These are phyloP conservation scores for Gonium pectorale DNA, from an alignment of 139 green algal species.

Conservation along the genomic window DNA sequence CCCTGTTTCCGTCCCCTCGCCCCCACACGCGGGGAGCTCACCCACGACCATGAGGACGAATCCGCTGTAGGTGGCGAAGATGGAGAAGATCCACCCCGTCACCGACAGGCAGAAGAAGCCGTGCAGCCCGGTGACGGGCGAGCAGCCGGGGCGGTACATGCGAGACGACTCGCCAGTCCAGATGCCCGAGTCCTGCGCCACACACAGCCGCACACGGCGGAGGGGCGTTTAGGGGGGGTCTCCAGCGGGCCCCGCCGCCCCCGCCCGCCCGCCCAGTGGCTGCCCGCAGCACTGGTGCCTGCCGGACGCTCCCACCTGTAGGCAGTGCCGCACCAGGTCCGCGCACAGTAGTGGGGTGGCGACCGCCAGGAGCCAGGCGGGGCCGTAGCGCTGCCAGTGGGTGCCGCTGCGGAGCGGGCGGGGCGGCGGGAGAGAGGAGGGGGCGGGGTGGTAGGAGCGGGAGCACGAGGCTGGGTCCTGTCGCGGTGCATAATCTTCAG, in stretches of 20 bases:
- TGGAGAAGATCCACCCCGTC: slow-evolving; percentile 68
- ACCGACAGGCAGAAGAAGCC: slow-evolving; percentile 63
- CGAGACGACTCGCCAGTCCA: slow-evolving; percentile 55
- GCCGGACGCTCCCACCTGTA: too few relatives aligned
- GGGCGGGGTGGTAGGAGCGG: neutral
- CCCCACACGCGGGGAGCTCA: neutral
- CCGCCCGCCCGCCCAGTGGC: too few relatives aligned
- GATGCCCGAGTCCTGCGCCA: slow-evolving; percentile 57
- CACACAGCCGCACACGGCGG: too few relatives aligned
- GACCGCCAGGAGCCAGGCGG: slow-evolving; percentile 55
- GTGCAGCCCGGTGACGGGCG: slow-evolving; percentile 45
- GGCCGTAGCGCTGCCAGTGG: slow-evolving; percentile 65
- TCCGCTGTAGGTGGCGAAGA: slow-evolving; percentile 73
- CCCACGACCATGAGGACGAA: slow-evolving; percentile 66
- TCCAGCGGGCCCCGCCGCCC: too few relatives aligned
- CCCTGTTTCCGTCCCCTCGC: neutral
- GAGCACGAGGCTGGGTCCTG: too few relatives aligned
- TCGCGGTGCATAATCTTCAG: too few relatives aligned
- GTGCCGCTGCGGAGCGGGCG: slow-evolving; percentile 33
- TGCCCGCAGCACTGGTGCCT: too few relatives aligned
- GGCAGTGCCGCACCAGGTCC: slow-evolving; percentile 72
- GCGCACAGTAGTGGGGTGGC: slow-evolving; percentile 69
- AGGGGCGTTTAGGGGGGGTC: too few relatives aligned
- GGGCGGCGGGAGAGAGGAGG: neutral
- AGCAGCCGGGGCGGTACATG: slow-evolving; percentile 71